These are phyloP conservation scores for Tricholoma saponaceum DNA, from an alignment of 768 basidiomycete species.

Conservation along the genomic window DNA sequence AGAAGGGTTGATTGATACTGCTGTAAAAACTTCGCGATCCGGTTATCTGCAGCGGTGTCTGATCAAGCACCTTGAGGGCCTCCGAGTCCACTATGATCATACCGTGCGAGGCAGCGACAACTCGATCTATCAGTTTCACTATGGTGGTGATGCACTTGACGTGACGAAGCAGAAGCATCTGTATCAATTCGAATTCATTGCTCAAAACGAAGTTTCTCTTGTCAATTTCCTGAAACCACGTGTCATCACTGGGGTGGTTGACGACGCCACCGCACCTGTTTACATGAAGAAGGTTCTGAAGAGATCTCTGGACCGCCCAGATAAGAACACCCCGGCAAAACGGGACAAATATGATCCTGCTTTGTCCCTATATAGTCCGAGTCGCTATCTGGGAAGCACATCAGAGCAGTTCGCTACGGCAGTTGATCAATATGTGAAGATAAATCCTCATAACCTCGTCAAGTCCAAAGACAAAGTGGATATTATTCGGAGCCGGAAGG, in stretches of 20 bases:
- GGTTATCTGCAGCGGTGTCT: conserved; percentile 97
- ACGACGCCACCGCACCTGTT: conserved; percentile 59
- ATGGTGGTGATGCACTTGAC: conserved; percentile 95
- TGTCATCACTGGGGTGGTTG: conserved; percentile 51
- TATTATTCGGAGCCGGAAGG: conserved; percentile 39
- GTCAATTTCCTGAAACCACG: conserved; percentile 67
- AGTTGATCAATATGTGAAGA: conserved; percentile 72
- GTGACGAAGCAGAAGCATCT: conserved; percentile 97
- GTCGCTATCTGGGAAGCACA: conserved; percentile 78
- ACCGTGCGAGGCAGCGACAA: conserved; percentile 95
- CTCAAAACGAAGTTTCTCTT: conserved; percentile 78
- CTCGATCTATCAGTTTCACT: conserved; percentile 92
- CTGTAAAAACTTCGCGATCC: conserved; percentile 97
- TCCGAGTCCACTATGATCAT: conserved; percentile 96
- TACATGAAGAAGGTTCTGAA: conserved; percentile 94
- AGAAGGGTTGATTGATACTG: conserved; percentile 98
- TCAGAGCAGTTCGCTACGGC: conserved; percentile 88
- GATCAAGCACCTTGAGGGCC: conserved; percentile 97
- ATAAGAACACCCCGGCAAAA: conserved; percentile 39
- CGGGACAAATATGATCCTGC: conserved; percentile 66
- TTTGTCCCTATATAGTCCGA: conserved; percentile 74
- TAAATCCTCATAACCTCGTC: conserved; percentile 56
- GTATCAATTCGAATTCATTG: conserved; percentile 89
- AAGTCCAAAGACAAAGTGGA: conserved; percentile 31
- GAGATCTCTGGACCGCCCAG: conserved; percentile 46